Percentiles rank a stretch among this genome's conserved stretches.
Conservation (phyloP, 1,284 basidiomycete genomes). For the Ceratobasidium sp. region DNA sequence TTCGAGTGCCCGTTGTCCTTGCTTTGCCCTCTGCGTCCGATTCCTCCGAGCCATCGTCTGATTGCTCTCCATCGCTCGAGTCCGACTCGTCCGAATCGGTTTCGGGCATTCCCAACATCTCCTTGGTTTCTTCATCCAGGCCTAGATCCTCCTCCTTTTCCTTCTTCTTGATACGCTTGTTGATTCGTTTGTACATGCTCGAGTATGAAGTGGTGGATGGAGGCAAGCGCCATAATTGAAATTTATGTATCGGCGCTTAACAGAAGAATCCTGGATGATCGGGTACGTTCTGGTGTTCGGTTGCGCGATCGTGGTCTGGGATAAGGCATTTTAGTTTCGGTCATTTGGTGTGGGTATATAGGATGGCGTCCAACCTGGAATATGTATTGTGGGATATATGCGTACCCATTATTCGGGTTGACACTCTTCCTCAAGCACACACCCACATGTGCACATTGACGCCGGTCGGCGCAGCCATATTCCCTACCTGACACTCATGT, state of each 20-base stretch:
- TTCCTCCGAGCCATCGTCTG: constrained; percentile 47
- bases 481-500: too few species aligned
- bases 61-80: constrained; percentile 46
- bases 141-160: constrained; percentile 73
- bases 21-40: constrained; percentile 40
- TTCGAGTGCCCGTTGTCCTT: background rate
- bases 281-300: too few species aligned
- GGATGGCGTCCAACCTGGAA: too few species aligned
- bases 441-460: too few species aligned
- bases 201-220: background rate
- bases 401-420: too few species aligned
- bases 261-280: too few species aligned
- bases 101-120: constrained; percentile 71
- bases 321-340: too few species aligned
- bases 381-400: too few species aligned
- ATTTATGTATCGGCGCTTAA: background rate
- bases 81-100: constrained; percentile 73
- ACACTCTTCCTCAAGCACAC: too few species aligned
- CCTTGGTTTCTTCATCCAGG: constrained; percentile 70
- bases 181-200: constrained; percentile 81
- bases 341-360: too few species aligned
- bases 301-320: too few species aligned
- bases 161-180: constrained; percentile 67
- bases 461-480: too few species aligned
- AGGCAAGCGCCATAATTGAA: background rate